Percentiles rank a stretch among this genome's conserved stretches.
These are phyloP conservation scores for Durusdinium trenchii DNA, from an alignment of 73 alveolate species.

Conservation along the genomic window DNA sequence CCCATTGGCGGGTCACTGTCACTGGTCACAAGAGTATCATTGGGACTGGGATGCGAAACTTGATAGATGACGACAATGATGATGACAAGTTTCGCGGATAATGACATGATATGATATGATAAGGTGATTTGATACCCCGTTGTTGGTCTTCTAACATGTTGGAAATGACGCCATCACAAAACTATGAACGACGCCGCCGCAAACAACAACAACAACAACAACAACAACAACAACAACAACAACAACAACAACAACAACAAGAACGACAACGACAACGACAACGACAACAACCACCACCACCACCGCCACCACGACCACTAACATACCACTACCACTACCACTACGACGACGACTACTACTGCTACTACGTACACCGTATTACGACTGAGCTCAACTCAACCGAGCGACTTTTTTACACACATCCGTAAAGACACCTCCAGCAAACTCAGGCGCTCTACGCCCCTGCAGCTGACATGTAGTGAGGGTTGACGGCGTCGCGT, in stretches of 20 bases:
- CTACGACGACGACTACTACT: background rate
- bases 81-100: background rate
- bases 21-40: no score
- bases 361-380: background rate
- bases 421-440: background rate
- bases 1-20: no score
- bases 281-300: background rate
- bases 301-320: background rate
- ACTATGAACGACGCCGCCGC: no score
- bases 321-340: background rate
- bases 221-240: background rate
- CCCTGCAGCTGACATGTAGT: constrained; percentile 17
- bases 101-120: background rate
- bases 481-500: background rate
- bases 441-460: background rate
- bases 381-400: background rate
- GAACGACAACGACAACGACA: background rate
- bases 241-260: background rate
- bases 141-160: no score
- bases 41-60: no score
- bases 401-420: background rate
- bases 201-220: no score
- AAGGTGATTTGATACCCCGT: no score
- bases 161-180: no score
- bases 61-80: background rate